Evolutionary conservation across 805 yeast genomes (phyloP), one percentile per base, ranked within the genome.

Genomic region (Wickerhamomyces strasburgensis): DNA sequence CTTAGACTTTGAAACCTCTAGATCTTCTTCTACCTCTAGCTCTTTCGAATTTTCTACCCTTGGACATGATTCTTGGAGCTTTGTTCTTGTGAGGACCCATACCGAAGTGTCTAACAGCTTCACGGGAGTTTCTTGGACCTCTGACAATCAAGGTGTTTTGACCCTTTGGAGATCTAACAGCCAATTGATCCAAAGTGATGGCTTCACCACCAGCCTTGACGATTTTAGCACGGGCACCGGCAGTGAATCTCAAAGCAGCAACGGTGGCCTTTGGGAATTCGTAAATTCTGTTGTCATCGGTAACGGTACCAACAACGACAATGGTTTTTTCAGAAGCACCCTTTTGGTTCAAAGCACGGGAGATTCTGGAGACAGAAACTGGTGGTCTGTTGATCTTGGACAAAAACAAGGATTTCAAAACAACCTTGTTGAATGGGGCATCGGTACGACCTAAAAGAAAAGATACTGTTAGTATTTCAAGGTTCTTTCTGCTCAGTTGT

Each of bases 11-110:
- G 98, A 93, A 93, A 79, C 96, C 99, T 83, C 94, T 88, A 58
- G 98, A 89, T 72, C 78, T 83, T 79, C 99, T 82, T 75, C 84
- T 94, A 83, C 99, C 99, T 86, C 99, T 93, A 65, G 97, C 99
- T 76, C 93, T 88, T 83, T 93, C 98, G 83, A 93, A 93, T 79
- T 93, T 93, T 84, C 98, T 93, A 72, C 99, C 99, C 72, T 78
- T 88, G 51, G 98, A 90, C 65, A 73, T 63, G 72, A 93, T 82
- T 79, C 94, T 88, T 75, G 99, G 99, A 65, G 98, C 98, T 87
- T 93, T 93, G 77, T 79, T 75, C 82, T 87, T 87, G 94, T 93
- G 98, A 67, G 99, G 99, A 78, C 99, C 99, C 72, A 90, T 68
- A 72, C 99, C 99, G 69, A 93, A 93, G 84, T 93, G 98, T 80